Evolutionary conservation across 768 basidiomycete genomes (phyloP).

Genomic region (Cyclocybe cylindracea): DNA sequence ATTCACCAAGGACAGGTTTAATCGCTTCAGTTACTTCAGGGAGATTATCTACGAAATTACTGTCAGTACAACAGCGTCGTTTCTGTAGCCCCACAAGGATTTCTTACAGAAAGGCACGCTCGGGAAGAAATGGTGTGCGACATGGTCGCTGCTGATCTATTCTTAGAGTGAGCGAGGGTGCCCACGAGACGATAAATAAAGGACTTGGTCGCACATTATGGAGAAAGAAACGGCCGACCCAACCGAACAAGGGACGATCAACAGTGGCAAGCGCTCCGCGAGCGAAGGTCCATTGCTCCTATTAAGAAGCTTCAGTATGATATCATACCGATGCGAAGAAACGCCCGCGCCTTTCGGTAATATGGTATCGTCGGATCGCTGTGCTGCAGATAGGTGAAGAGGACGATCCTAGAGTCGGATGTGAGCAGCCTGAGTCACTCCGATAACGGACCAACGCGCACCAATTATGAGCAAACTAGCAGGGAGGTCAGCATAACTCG

Average conservation of each 20-base stretch:
- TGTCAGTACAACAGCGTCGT: background rate
- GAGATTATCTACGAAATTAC: slow-evolving; percentile 43
- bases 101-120: slow-evolving; percentile 59
- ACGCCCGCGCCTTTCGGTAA: slow-evolving; percentile 42
- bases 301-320: background rate
- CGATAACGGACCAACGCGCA: slow-evolving; percentile 9
- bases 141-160: slow-evolving; percentile 49
- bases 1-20: slow-evolving; percentile 49
- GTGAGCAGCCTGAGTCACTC: background rate
- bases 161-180: background rate
- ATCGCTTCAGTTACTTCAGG: slow-evolving; percentile 47
- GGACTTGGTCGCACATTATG: slow-evolving; percentile 42
- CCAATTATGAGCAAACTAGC: slow-evolving; percentile 49
- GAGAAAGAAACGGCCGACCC: slow-evolving; percentile 57
- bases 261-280: slow-evolving; percentile 63
- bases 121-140: slow-evolving; percentile 64
- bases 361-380: slow-evolving; percentile 61
- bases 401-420: slow-evolving; percentile 48
- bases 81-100: slow-evolving; percentile 1
- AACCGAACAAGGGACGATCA: slow-evolving; percentile 60
- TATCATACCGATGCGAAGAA: background rate
- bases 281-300: slow-evolving; percentile 59
- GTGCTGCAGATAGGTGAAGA: slow-evolving; percentile 64
- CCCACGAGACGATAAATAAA: background rate
- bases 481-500: background rate